Percentiles rank a stretch among this genome's conserved stretches.
phyloP scores from a whole-genome alignment of 257 asterid genomes.

The Forsythia suspensa region DNA sequence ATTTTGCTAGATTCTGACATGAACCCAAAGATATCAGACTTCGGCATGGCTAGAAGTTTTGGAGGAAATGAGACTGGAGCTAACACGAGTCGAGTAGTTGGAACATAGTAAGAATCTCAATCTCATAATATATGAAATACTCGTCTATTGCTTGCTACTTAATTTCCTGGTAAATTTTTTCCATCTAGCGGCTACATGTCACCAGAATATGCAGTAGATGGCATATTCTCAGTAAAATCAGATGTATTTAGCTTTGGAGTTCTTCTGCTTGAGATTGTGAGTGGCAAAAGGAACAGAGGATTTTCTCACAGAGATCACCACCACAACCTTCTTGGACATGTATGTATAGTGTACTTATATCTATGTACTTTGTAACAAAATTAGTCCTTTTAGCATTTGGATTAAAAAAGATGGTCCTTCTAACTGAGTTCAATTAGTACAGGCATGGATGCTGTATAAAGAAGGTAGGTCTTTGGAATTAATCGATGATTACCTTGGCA shows the following conservation, averaged over 20 bases:
- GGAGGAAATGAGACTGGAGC: conserved; percentile 47
- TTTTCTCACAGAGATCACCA: conserved; percentile 23
- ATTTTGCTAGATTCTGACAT: conserved; percentile 45
- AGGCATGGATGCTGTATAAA: conserved; percentile 45
- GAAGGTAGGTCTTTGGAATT: conserved; percentile 35
- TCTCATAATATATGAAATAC: not conserved
- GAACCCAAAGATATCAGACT: conserved; percentile 63
- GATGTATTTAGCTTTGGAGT: conserved; percentile 42
- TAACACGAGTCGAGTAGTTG: conserved; percentile 47
- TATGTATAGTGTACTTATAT: conserved; percentile 12
- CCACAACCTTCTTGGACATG: conserved; percentile 46
- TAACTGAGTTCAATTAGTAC: not conserved
- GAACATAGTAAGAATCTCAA: conserved; percentile 44
- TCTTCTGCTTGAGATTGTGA: conserved; percentile 31
- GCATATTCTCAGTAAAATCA: conserved; percentile 33
- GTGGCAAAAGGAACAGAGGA: conserved; percentile 29
- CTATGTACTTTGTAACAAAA: too few relatives aligned
- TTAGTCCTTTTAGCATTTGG: not conserved
- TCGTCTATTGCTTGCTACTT: not conserved
- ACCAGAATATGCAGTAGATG: conserved; percentile 34
- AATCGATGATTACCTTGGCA: conserved; percentile 7
- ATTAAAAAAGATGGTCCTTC: not conserved
- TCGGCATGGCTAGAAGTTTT: conserved; percentile 47
- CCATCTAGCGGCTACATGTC: conserved; percentile 43
- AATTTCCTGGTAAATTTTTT: not conserved